Conservation (phyloP, 768 basidiomycete species). For the Agrocybe pediades region DNA sequence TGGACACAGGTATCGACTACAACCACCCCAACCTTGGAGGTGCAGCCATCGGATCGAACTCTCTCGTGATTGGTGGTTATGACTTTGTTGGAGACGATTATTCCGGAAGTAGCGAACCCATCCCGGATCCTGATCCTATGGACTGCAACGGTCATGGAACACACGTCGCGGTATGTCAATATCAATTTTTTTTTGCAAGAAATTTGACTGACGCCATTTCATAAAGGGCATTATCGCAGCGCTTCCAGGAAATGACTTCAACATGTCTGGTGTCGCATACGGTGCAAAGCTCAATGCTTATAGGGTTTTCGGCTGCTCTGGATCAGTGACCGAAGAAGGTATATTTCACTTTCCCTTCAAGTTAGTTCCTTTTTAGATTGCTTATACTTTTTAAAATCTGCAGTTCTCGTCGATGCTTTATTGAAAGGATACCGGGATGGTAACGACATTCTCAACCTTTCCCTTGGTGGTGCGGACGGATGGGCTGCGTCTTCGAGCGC, state of each 20-base stretch:
- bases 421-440: slow-evolving; percentile 52
- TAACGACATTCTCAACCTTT: slow-evolving; percentile 64
- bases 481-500: slow-evolving; percentile 60
- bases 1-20: slow-evolving; percentile 58
- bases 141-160: slow-evolving; percentile 43
- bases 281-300: slow-evolving; percentile 55
- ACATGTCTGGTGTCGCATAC: slow-evolving; percentile 72
- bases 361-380: neutral
- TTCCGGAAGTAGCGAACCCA: slow-evolving; percentile 9
- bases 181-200: neutral
- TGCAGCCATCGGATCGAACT: slow-evolving; percentile 44
- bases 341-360: slow-evolving; percentile 13
- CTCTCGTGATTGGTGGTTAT: slow-evolving; percentile 48
- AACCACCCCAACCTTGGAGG: slow-evolving; percentile 55
- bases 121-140: slow-evolving; percentile 14
- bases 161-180: slow-evolving; percentile 40
- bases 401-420: slow-evolving; percentile 48
- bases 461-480: slow-evolving; percentile 60
- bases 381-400: neutral
- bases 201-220: neutral
- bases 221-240: slow-evolving; percentile 60
- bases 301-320: slow-evolving; percentile 63
- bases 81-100: slow-evolving; percentile 60
- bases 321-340: slow-evolving; percentile 54
- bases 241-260: slow-evolving; percentile 60